Percentiles rank a stretch among this genome's conserved stretches.
phyloP scores from a whole-genome alignment of 768 basidiomycete genomes.

The Asterophora lycoperdoides region DNA sequence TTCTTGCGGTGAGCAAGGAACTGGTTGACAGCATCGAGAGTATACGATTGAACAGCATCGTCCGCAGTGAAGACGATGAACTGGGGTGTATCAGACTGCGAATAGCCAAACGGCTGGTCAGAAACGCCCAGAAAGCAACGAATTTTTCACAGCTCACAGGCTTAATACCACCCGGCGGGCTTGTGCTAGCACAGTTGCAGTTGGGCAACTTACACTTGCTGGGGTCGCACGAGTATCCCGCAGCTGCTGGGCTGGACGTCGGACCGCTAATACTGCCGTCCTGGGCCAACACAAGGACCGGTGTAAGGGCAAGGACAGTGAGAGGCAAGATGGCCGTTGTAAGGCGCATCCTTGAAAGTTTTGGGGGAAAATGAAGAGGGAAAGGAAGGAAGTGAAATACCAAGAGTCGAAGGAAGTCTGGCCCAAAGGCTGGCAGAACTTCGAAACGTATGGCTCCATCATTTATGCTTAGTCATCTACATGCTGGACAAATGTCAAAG shows the following conservation, averaged over 20 bases:
- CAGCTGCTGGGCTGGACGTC: constrained; percentile 46
- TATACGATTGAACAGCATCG: constrained; percentile 75
- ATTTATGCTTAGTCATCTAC: constrained; percentile 11
- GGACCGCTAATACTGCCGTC: constrained; percentile 56
- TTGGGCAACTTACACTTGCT: constrained; percentile 60
- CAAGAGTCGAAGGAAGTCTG: constrained; percentile 1
- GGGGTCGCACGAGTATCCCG: constrained; percentile 70
- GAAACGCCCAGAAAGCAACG: neutral
- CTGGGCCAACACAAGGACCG: constrained; percentile 37
- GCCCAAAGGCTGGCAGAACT: neutral
- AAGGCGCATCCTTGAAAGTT: constrained; percentile 14
- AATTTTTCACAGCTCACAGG: constrained; percentile 44
- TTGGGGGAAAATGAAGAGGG: neutral
- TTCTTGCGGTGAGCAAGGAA: constrained; percentile 72
- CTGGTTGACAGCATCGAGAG: constrained; percentile 67
- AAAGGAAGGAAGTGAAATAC: neutral
- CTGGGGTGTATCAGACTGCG: constrained; percentile 56
- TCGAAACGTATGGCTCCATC: constrained; percentile 2
- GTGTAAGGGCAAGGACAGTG: constrained; percentile 26
- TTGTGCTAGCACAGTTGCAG: constrained; percentile 71
- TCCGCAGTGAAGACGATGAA: constrained; percentile 76
- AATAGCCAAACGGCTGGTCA: neutral
- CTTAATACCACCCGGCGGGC: constrained; percentile 64
- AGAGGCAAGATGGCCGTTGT: constrained; percentile 14
- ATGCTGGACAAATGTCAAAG: too few species aligned